Conservation (phyloP, 495 filamentous ascomycete species). For the Hyaloscypha finlandica region DNA sequence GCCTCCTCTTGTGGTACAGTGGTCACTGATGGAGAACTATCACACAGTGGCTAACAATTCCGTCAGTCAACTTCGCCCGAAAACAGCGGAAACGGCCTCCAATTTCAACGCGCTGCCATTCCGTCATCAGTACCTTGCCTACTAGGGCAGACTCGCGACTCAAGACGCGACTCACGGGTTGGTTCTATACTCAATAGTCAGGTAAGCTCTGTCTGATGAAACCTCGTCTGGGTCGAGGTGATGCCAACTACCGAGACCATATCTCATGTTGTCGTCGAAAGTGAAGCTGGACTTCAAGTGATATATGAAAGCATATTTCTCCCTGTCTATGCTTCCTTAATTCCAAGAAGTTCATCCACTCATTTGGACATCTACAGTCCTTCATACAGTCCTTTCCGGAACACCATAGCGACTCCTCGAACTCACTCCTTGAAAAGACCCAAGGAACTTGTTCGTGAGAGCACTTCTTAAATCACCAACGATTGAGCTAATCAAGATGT, state of each 20-base stretch:
- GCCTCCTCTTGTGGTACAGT: not conserved
- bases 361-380: constrained; percentile 12
- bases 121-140: constrained; percentile 9
- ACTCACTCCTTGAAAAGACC: not conserved
- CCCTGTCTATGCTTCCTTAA: constrained; percentile 16
- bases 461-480: not conserved
- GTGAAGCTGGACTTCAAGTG: not conserved
- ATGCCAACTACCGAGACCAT: constrained; percentile 7
- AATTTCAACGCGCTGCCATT: constrained; percentile 3
- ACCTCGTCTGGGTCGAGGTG: not conserved
- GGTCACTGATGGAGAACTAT: not conserved
- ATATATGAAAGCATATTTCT: constrained; percentile 17
- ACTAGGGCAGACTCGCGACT: constrained; percentile 6
- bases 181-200: constrained; percentile 19
- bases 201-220: constrained; percentile 15
- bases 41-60: not conserved
- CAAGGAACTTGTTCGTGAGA: not conserved
- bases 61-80: not conserved
- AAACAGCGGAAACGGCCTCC: not conserved
- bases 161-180: constrained; percentile 16
- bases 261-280: constrained; percentile 1
- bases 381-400: constrained; percentile 1
- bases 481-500: not conserved
- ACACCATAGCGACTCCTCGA: not conserved
- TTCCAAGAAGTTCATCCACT: constrained; percentile 11